Evolutionary conservation across 805 yeast genomes (phyloP), one percentile per base, ranked within the genome.

Genomic region (Candida jianshihensis): DNA sequence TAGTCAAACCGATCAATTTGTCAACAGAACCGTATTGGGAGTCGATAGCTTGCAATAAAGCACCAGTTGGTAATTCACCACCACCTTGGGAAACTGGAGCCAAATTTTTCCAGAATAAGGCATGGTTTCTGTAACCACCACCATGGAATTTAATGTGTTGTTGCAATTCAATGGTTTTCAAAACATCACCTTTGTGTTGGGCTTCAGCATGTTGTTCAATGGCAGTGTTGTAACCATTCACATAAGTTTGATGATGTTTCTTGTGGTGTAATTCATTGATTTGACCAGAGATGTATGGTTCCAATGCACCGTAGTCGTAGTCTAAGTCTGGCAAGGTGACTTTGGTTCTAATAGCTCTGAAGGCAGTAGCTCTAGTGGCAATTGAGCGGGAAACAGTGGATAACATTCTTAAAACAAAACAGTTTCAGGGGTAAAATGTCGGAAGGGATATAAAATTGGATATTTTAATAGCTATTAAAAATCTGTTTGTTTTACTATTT

Each of bases 221-320:
- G 18, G 92, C 87, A 19, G 78, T 62, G 66, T 87, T 88, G 68
- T 75, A 84, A 33, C 92, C 89, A 57, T 73, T 82, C 48, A 86
- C 95, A 55, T 87, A 87, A 24, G 96, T 84, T 64, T 85, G 92
- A 61, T 87, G 96, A 64, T 87, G 96, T 70, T 88, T 88, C 47
- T 78, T 71, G 73, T 87, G 83, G 66, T 87, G 96, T 36, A 79
- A 46, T 61, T 83, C 92, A 63, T 85, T 88, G 65, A 87, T 87
- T 57, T 84, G 77, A 31, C 88, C 94, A 28, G 92, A 77, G 50
- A 87, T 84, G 64, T 63, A 73, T 39, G 96, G 96, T 68, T 87
- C 96, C 37, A 87, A 68, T 18, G 86, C 95, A 47, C 77, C 83
- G 50, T 76, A 88, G 56, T 81, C 95, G 73, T 80, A 87, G 57